These are phyloP conservation scores for Paraurostyla sp. DNA, from an alignment of 73 alveolate genomes.

Conservation along the genomic window DNA sequence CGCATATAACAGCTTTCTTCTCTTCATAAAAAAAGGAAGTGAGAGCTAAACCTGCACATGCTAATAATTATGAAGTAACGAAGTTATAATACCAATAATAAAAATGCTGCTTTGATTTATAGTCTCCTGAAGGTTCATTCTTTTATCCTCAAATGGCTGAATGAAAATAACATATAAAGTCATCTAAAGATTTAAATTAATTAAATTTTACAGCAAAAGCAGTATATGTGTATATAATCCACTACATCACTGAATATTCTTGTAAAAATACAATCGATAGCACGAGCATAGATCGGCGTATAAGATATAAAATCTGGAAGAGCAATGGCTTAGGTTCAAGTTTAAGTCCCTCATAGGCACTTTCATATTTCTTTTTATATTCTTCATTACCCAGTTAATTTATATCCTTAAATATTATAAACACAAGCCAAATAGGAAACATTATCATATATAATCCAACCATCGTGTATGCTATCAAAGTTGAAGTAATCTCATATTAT, in stretches of 20 bases:
- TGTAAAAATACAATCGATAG: background rate
- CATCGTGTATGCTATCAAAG: background rate
- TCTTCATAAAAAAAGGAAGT: background rate
- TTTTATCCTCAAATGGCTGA: background rate
- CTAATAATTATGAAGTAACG: too few relatives aligned
- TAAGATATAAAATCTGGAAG: background rate
- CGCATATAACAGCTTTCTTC: background rate
- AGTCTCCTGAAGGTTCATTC: background rate
- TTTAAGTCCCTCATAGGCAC: slow-evolving; percentile 26
- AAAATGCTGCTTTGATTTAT: background rate
- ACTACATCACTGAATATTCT: background rate
- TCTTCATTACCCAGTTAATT: background rate
- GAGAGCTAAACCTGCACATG: background rate
- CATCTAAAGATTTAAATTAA: background rate
- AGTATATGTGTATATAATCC: background rate
- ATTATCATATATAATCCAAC: background rate
- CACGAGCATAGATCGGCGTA: background rate
- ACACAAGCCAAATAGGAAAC: slow-evolving; percentile 11
- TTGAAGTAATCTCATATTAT: background rate
- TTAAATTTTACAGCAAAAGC: background rate
- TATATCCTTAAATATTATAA: background rate
- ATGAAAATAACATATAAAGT: background rate
- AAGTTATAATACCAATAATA: too few relatives aligned
- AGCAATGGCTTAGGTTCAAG: background rate
- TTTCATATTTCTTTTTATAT: background rate